Evolutionary conservation across 140 eudicot species (phyloP).

Genomic region (Cichorium intybus): DNA sequence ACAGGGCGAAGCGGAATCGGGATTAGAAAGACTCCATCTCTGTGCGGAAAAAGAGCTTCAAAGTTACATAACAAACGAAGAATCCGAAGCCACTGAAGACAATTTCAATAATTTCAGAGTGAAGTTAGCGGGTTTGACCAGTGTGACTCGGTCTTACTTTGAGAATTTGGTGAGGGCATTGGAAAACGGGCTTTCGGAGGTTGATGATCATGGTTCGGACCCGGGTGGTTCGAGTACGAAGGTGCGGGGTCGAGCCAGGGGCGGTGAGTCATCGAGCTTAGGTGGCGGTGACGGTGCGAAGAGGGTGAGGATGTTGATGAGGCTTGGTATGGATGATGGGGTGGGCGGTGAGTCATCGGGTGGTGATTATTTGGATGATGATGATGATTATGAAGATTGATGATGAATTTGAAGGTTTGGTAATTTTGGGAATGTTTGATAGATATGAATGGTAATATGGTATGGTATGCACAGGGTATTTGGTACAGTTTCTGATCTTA

Average conservation of each 20-base stretch:
- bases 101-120: constrained; percentile 59
- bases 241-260: constrained; percentile 10
- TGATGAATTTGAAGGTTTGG: background rate
- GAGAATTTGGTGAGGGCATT: constrained; percentile 88
- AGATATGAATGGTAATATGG: constrained; percentile 14
- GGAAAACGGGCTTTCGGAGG: constrained; percentile 84
- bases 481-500: constrained; percentile 16
- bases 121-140: constrained; percentile 76
- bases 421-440: background rate
- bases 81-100: constrained; percentile 30
- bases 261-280: constrained; percentile 3
- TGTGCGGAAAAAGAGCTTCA: constrained; percentile 73
- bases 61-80: constrained; percentile 33
- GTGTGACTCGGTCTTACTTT: constrained; percentile 78
- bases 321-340: constrained; percentile 13
- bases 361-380: constrained; percentile 3
- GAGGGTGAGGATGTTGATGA: constrained; percentile 25
- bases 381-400: background rate
- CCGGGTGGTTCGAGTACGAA: constrained; percentile 22
- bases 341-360: constrained; percentile 28
- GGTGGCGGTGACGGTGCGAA: constrained; percentile 4
- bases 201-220: constrained; percentile 29
- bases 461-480: constrained; percentile 35
- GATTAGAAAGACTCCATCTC: constrained; percentile 72
- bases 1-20: constrained; percentile 85